These are phyloP conservation scores for Lichtheimia hyalospora DNA, from an alignment of 371 early-diverging fungal genomes.

Conservation along the genomic window DNA sequence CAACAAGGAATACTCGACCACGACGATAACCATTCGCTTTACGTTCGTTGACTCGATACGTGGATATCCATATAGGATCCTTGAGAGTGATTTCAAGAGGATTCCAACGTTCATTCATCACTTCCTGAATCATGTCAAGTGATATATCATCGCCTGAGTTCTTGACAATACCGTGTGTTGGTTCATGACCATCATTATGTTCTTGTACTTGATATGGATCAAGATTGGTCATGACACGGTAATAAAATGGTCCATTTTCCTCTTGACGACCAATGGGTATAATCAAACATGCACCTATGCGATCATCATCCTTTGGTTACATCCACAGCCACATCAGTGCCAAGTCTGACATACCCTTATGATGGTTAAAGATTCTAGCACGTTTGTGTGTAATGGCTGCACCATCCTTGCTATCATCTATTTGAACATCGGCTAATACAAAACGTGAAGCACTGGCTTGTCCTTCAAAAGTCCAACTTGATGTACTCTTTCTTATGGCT, in stretches of 20 bases:
- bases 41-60: conserved; percentile 43
- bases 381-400: conserved; percentile 4
- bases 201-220: conserved; percentile 11
- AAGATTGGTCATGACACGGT: conserved; percentile 8
- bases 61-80: conserved; percentile 21
- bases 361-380: conserved; percentile 4
- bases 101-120: conserved; percentile 7
- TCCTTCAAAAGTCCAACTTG: conserved; percentile 40
- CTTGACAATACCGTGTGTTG: conserved; percentile 7
- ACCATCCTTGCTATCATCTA: conserved; percentile 18
- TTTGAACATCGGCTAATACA: conserved; percentile 29
- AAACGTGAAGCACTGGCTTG: conserved; percentile 23
- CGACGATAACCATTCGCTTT: conserved; percentile 39
- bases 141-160: neutral
- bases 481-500: conserved; percentile 18
- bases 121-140: conserved; percentile 2
- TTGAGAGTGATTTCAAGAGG: conserved; percentile 6
- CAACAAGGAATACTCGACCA: conserved; percentile 33
- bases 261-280: conserved; percentile 8
- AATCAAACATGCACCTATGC: conserved; percentile 3
- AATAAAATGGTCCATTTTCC: conserved; percentile 5
- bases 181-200: neutral
- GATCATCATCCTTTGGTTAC: neutral
- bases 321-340: neutral
- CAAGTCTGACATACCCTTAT: neutral